Evolutionary conservation across 805 yeast genomes (phyloP).

Genomic region (Lipomyces orientalis): DNA sequence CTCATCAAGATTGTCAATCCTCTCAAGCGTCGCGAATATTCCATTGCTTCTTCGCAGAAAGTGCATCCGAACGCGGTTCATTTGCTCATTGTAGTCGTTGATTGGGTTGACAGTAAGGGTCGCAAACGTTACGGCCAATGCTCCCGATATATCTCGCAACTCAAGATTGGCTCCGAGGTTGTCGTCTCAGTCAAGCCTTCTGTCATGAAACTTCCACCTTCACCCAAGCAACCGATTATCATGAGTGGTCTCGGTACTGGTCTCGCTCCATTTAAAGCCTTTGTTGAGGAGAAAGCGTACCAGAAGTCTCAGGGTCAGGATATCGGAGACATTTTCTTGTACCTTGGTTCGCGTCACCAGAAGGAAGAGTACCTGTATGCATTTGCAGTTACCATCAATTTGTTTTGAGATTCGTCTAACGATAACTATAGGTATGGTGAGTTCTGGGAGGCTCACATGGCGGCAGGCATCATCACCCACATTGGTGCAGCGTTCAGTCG

Average conservation of each 20-base stretch:
- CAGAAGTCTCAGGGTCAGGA: constrained; percentile 86
- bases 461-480: constrained; percentile 89
- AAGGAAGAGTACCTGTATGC: constrained; percentile 80
- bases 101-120: constrained; percentile 88
- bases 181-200: constrained; percentile 96
- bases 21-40: constrained; percentile 94
- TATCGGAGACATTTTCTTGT: constrained; percentile 87
- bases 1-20: constrained; percentile 78
- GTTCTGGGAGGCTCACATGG: constrained; percentile 94
- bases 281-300: constrained; percentile 93
- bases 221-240: constrained; percentile 84
- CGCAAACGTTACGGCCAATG: constrained; percentile 92
- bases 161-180: constrained; percentile 78
- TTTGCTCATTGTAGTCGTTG: constrained; percentile 90
- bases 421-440: constrained; percentile 68
- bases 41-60: constrained; percentile 95
- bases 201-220: constrained; percentile 93
- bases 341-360: constrained; percentile 92
- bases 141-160: constrained; percentile 84
- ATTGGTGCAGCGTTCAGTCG: constrained; percentile 98
- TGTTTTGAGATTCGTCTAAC: background rate
- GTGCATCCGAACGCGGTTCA: constrained; percentile 91
- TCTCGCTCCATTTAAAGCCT: constrained; percentile 97
- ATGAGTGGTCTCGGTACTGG: constrained; percentile 99
- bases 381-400: background rate